Evolutionary conservation across 495 filamentous ascomycete species (phyloP).

Genomic region (Penicilliopsis zonata): DNA sequence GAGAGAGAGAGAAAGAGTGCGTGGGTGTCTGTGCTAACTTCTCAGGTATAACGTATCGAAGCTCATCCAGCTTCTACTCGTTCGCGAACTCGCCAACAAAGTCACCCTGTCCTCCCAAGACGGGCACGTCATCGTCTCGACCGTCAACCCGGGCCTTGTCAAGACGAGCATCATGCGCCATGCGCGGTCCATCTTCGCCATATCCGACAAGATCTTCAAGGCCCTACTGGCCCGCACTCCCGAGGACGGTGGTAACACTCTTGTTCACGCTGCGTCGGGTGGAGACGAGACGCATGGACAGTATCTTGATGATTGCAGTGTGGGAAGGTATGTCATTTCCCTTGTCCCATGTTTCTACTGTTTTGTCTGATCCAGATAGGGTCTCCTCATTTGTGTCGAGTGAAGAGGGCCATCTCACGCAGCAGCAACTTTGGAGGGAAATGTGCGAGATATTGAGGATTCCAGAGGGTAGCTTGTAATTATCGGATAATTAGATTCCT

Average conservation of each 20-base stretch:
- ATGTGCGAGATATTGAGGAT: conserved; percentile 34
- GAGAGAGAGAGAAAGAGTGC: no score
- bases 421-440: conserved; percentile 43
- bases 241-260: conserved; percentile 35
- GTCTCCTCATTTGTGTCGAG: conserved; percentile 25
- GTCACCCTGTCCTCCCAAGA: no score
- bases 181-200: conserved; percentile 24
- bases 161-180: conserved; percentile 27
- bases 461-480: no score
- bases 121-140: conserved; percentile 38
- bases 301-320: conserved; percentile 27
- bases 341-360: no score
- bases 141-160: conserved; percentile 36
- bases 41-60: conserved; percentile 38
- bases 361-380: conserved; percentile 7
- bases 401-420: conserved; percentile 23
- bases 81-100: conserved; percentile 32
- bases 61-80: conserved; percentile 35
- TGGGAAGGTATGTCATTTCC: no score
- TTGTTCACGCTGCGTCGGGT: conserved; percentile 24
- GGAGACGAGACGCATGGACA: conserved; percentile 33
- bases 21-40: no score
- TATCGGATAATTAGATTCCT: no score
- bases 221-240: conserved; percentile 26
- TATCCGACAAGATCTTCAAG: conserved; percentile 1